Percentiles rank a stretch among this genome's conserved stretches.
Evolutionary conservation across 371 early-diverging fungal genomes (phyloP).

Genomic region (Massospora cicadina): DNA sequence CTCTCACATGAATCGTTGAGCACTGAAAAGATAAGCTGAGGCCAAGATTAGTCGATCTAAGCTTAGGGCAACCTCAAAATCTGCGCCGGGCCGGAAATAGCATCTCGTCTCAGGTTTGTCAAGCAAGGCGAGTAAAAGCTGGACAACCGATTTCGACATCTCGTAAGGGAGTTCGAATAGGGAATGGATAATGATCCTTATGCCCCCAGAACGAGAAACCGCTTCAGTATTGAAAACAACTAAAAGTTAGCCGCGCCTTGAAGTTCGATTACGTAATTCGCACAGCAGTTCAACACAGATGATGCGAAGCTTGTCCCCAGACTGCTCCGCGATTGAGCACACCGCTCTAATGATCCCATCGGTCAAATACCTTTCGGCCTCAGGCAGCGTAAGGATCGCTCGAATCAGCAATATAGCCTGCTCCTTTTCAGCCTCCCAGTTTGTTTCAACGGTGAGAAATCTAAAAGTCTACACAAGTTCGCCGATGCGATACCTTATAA

Average conservation of each 20-base stretch:
- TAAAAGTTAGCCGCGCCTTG: not conserved
- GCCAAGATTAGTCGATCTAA: constrained; percentile 2
- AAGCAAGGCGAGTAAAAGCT: constrained; percentile 46
- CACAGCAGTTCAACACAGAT: not conserved
- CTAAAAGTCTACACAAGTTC: not conserved
- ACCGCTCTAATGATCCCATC: constrained; percentile 7
- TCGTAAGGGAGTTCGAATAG: constrained; percentile 51
- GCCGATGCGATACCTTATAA: not conserved
- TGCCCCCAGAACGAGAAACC: constrained; percentile 27
- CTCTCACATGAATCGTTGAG: constrained; percentile 55
- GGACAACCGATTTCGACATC: constrained; percentile 38
- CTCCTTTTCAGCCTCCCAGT: constrained; percentile 8
- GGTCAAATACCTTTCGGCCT: not conserved
- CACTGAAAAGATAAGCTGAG: constrained; percentile 49
- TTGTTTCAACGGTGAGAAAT: not conserved
- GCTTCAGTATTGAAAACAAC: not conserved
- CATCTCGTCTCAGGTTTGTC: constrained; percentile 44
- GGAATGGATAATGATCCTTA: constrained; percentile 45
- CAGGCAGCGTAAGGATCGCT: not conserved
- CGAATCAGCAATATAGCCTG: not conserved
- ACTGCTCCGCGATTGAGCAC: not conserved
- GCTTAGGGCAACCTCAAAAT: constrained; percentile 32
- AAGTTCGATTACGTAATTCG: constrained; percentile 5
- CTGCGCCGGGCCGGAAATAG: constrained; percentile 57
- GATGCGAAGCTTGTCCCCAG: constrained; percentile 3